Percentiles rank a stretch among this genome's conserved stretches.
Evolutionary conservation across 768 basidiomycete species (phyloP).

Genomic region (Mycena galericulata): DNA sequence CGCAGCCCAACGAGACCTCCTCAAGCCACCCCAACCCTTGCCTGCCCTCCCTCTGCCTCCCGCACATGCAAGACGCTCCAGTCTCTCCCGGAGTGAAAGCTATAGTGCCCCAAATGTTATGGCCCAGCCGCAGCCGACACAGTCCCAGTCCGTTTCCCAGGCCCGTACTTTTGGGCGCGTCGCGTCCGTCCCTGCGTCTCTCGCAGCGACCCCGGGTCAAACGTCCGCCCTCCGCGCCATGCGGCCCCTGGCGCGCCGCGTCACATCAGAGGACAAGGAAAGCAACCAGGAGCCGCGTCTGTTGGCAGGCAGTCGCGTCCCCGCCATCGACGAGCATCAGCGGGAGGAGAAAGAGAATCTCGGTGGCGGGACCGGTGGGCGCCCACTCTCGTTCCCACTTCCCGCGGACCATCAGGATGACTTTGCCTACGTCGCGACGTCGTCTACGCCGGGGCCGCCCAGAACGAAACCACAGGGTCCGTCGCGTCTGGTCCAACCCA

Average conservation of each 20-base stretch:
- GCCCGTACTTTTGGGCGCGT: conserved; percentile 74
- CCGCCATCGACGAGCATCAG: conserved; percentile 32
- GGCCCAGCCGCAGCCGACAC: conserved; percentile 39
- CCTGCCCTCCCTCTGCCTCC: conserved; percentile 26
- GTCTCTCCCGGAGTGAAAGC: conserved; percentile 44
- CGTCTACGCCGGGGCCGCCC: conserved; percentile 32
- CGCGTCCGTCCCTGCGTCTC: conserved; percentile 68
- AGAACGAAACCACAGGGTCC: conserved; percentile 31
- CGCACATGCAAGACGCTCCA: conserved; percentile 39
- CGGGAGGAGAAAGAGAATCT: conserved; percentile 66
- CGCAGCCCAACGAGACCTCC: conserved; percentile 48
- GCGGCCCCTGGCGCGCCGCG: conserved; percentile 51
- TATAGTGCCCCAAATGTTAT: conserved; percentile 38
- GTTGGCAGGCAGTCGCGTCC: conserved; percentile 33
- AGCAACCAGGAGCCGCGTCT: conserved; percentile 42
- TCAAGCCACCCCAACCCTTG: conserved; percentile 42
- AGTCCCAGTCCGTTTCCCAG: conserved; percentile 39
- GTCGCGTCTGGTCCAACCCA: conserved; percentile 23
- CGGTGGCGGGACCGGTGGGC: conserved; percentile 42
- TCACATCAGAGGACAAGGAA: conserved; percentile 55
- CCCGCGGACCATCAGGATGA: conserved; percentile 47
- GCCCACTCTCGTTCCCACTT: conserved; percentile 33
- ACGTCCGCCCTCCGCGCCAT: conserved; percentile 40
- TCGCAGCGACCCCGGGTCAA: conserved; percentile 47
- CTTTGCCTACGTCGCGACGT: conserved; percentile 40